These are phyloP conservation scores for Cyclospora cayetanensis DNA, from an alignment of 169 alveolate genomes.

Conservation along the genomic window DNA sequence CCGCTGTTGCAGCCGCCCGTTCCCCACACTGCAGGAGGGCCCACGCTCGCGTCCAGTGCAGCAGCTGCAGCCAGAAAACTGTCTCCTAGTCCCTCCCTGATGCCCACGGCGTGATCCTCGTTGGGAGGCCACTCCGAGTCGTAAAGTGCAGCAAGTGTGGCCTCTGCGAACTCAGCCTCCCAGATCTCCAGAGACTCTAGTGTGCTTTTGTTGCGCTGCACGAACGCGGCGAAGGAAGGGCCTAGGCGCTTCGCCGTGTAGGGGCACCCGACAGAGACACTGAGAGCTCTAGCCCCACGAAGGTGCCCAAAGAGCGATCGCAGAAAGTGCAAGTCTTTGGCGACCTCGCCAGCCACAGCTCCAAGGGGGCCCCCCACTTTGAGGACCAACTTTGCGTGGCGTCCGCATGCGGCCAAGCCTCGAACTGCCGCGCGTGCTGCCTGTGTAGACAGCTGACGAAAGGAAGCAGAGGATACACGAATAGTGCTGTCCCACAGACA, in stretches of 20 bases:
- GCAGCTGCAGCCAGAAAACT: conserved; percentile 5
- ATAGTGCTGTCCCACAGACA: conserved; percentile 42
- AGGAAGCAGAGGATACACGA: conserved; percentile 6
- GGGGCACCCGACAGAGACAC: conserved; percentile 43
- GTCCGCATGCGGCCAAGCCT: conserved; percentile 2
- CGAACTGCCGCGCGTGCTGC: conserved; percentile 11
- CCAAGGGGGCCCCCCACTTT: neutral
- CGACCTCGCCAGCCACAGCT: neutral
- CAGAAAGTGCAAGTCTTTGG: neutral
- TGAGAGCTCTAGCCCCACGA: neutral
- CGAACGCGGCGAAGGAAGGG: conserved; percentile 7
- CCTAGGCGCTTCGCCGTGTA: conserved; percentile 36
- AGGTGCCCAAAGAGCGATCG: conserved; percentile 39
- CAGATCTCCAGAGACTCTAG: conserved; percentile 48
- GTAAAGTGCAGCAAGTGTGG: conserved; percentile 12
- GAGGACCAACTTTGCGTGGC: conserved; percentile 38
- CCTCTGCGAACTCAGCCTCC: conserved; percentile 54
- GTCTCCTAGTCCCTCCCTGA: conserved; percentile 7
- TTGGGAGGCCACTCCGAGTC: neutral
- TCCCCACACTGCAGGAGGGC: conserved; percentile 22
- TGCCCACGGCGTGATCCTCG: neutral
- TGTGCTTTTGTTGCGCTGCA: conserved; percentile 57
- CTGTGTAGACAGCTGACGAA: conserved; percentile 41
- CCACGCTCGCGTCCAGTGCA: conserved; percentile 29
- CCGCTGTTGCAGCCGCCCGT: neutral